A percentile compares a stretch with the other conserved stretches of the same genome.
phyloP scores from a whole-genome alignment of 257 asterid species.

The Solanum clarkiae region DNA sequence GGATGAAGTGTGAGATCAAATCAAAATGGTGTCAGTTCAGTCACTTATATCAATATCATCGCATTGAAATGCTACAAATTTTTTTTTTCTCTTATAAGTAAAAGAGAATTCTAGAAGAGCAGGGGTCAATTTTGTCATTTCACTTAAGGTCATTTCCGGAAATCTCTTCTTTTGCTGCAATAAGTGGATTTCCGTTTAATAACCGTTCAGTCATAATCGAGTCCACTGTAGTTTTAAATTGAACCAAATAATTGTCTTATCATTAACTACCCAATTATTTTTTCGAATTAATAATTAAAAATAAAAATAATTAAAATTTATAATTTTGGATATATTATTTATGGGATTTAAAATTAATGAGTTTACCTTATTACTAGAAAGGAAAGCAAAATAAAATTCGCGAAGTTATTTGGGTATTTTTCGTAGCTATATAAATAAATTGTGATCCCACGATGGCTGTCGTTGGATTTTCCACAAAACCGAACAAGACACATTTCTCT shows the following conservation, averaged over 20 bases:
- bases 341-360: too few species aligned
- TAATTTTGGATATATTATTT: too few species aligned
- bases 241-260: not conserved
- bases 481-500: not conserved
- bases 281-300: not conserved
- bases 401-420: not conserved
- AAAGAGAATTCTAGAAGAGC: constrained; percentile 1
- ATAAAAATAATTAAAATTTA: too few species aligned
- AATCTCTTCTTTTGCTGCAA: not conserved
- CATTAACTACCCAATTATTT: not conserved
- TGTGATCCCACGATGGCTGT: not conserved
- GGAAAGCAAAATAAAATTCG: too few species aligned
- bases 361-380: too few species aligned
- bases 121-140: constrained; percentile 1
- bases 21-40: not conserved
- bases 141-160: not conserved
- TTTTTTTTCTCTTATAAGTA: not conserved
- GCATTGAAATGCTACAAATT: not conserved
- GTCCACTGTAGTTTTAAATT: not conserved
- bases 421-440: not conserved
- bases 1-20: not conserved
- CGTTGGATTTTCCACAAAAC: not conserved
- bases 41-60: not conserved
- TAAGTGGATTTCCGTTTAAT: not conserved
- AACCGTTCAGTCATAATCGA: constrained; percentile 13